Evolutionary conservation across 257 asterid genomes (phyloP).

Genomic region (Solanum pennellii): DNA sequence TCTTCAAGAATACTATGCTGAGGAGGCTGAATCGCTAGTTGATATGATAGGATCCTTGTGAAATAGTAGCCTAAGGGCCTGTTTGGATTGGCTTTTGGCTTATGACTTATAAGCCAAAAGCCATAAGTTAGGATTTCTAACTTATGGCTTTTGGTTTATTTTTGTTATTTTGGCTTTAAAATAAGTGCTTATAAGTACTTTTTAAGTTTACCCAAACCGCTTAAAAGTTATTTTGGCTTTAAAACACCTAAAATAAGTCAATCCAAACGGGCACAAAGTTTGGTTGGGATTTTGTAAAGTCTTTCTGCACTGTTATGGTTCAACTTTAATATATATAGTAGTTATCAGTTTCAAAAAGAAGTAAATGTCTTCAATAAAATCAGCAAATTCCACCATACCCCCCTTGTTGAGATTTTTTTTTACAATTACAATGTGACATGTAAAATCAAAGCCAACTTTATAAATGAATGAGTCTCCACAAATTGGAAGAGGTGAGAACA

Average conservation of each 20-base stretch:
- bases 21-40: background rate
- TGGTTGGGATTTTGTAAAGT: background rate
- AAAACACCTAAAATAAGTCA: no score
- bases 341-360: background rate
- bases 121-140: no score
- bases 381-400: background rate
- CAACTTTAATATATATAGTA: background rate
- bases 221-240: no score
- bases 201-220: no score
- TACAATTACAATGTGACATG: background rate
- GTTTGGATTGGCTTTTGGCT: no score
- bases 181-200: no score
- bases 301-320: background rate
- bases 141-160: no score
- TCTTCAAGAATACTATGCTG: background rate
- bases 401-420: background rate
- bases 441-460: background rate
- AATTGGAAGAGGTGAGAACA: background rate
- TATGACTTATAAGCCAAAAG: no score
- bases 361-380: background rate
- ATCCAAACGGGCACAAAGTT: background rate
- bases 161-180: no score
- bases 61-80: background rate
- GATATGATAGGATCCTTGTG: background rate
- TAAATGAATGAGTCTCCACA: background rate